These are phyloP conservation scores for Mycena maculata DNA, from an alignment of 768 basidiomycete genomes.

Conservation along the genomic window DNA sequence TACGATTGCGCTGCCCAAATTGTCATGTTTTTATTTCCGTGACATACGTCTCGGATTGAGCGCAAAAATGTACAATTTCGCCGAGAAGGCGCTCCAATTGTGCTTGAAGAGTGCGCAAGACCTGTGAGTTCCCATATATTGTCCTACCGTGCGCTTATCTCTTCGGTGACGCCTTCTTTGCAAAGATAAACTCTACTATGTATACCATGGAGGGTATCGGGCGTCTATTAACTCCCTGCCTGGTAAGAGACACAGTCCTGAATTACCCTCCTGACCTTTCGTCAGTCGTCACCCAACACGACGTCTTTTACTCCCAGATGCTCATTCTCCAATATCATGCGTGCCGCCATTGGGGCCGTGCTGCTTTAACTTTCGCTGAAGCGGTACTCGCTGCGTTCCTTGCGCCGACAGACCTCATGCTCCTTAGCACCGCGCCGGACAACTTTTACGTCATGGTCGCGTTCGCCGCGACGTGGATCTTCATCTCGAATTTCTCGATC, in stretches of 20 bases:
- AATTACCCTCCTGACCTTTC: too few relatives aligned
- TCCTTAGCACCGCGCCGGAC: conserved; percentile 57
- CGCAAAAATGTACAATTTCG: conserved; percentile 48
- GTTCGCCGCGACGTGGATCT: conserved; percentile 56
- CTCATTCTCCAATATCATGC: conserved; percentile 53
- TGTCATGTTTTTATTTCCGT: conserved; percentile 37
- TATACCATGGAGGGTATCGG: conserved; percentile 49
- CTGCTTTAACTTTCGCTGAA: conserved; percentile 52
- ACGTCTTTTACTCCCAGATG: conserved; percentile 56
- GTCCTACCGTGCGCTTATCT: too few relatives aligned
- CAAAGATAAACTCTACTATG: conserved; percentile 45
- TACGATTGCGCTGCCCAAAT: conserved; percentile 38
- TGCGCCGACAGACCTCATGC: conserved; percentile 44
- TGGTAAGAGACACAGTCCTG: too few relatives aligned
- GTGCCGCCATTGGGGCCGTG: conserved; percentile 56
- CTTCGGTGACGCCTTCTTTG: conserved; percentile 50
- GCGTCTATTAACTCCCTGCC: conserved; percentile 52
- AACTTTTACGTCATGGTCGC: conserved; percentile 54
- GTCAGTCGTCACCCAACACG: conserved; percentile 52
- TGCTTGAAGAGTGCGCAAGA: conserved; percentile 41
- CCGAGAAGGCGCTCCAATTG: conserved; percentile 47
- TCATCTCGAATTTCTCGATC: conserved; percentile 56
- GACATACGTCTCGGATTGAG: conserved; percentile 52
- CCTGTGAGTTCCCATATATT: too few relatives aligned
- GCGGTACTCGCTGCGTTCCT: conserved; percentile 49